A percentile compares a stretch with the other conserved stretches of the same genome.
Evolutionary conservation across 129 eudicot genomes (phyloP).

Genomic region (Escallonia rubra): DNA sequence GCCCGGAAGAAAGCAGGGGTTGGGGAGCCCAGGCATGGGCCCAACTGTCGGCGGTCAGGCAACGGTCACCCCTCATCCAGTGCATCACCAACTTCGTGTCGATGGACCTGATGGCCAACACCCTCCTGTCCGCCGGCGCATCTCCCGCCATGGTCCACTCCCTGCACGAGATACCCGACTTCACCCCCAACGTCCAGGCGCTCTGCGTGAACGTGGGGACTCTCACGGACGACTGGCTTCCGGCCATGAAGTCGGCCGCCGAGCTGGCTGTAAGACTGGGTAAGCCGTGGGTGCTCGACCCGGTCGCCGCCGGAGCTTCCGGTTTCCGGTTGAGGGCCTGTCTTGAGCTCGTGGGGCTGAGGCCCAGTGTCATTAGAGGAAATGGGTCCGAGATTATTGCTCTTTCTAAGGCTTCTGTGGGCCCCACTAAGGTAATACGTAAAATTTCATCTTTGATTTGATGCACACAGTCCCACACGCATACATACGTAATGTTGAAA

Average conservation of each 20-base stretch:
- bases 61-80: conserved; percentile 60
- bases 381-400: conserved; percentile 89
- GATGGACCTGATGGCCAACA: conserved; percentile 88
- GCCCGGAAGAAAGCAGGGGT: background rate
- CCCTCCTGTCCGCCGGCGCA: conserved; percentile 85
- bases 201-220: conserved; percentile 80
- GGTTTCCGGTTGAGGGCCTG: conserved; percentile 70
- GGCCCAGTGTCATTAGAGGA: conserved; percentile 75
- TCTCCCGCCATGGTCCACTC: conserved; percentile 92
- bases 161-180: conserved; percentile 68
- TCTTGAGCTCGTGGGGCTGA: conserved; percentile 53
- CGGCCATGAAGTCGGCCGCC: conserved; percentile 84
- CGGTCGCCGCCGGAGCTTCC: conserved; percentile 85
- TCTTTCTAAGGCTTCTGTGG: conserved; percentile 54
- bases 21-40: conserved; percentile 50
- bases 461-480: no score
- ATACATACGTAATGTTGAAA: no score
- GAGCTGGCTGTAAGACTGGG: conserved; percentile 32
- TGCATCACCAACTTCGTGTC: conserved; percentile 91
- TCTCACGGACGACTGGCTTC: conserved; percentile 65
- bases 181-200: conserved; percentile 61
- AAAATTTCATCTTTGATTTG: no score
- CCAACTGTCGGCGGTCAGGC: conserved; percentile 34
- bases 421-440: conserved; percentile 50
- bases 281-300: conserved; percentile 95